Percentiles rank a stretch among this genome's conserved stretches.
Conservation (phyloP, 2,329 filamentous ascomycete species). For the Claviceps arundinis region DNA sequence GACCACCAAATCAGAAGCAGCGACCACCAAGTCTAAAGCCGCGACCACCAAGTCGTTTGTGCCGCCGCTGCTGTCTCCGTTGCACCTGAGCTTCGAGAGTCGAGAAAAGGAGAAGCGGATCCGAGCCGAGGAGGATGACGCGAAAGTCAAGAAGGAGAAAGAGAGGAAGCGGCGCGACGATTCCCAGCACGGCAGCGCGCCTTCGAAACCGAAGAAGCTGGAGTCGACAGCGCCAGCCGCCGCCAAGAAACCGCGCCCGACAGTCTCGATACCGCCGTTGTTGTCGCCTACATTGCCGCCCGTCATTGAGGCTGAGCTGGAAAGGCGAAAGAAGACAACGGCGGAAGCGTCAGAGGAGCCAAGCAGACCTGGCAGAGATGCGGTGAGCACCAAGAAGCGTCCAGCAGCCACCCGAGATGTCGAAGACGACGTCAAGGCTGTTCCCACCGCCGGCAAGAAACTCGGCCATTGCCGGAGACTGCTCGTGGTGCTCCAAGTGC, state of each 20-base stretch:
- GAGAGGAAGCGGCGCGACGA: slow-evolving; percentile 19
- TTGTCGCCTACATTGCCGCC: slow-evolving; percentile 44
- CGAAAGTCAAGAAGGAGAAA: slow-evolving; percentile 16
- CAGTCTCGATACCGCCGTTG: slow-evolving; percentile 31
- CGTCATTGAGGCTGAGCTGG: slow-evolving; percentile 30
- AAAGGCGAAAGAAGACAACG: slow-evolving; percentile 18
- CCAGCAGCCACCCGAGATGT: slow-evolving; percentile 18
- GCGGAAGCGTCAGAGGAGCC: slow-evolving; percentile 11
- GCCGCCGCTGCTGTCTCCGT: slow-evolving; percentile 39
- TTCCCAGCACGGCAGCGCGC: slow-evolving; percentile 14
- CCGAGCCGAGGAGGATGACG: slow-evolving; percentile 12
- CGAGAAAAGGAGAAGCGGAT: slow-evolving; percentile 20
- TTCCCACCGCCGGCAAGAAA: slow-evolving; percentile 3
- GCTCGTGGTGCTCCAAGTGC: slow-evolving; percentile 35
- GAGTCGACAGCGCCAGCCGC: slow-evolving; percentile 12
- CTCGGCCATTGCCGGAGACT: slow-evolving; percentile 16
- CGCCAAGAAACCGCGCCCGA: slow-evolving; percentile 25
- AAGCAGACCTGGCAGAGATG: slow-evolving; percentile 10
- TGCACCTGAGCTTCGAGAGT: slow-evolving; percentile 30
- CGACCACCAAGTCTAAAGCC: slow-evolving; percentile 1
- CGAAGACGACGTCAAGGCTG: slow-evolving; percentile 12
- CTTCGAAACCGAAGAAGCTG: slow-evolving; percentile 18
- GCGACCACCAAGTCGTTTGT: slow-evolving; percentile 25
- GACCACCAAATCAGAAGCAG: too few relatives aligned
- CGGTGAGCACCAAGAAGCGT: slow-evolving; percentile 14